phyloP scores from a whole-genome alignment of 2,329 filamentous ascomycete species.

The Trichoderma hamatum region DNA sequence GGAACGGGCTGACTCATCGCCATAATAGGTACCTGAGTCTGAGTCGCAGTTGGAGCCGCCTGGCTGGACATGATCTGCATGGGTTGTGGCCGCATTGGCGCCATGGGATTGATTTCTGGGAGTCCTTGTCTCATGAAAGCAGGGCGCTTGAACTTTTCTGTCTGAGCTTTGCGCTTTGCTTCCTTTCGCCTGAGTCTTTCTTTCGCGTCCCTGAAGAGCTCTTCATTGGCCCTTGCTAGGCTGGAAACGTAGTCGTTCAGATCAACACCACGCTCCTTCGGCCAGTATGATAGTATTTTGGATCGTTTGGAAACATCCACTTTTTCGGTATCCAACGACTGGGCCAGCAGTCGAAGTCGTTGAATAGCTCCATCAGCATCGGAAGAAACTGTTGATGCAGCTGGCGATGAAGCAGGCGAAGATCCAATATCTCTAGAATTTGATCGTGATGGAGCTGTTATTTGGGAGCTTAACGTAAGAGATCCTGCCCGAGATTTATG shows the following conservation, averaged over 20 bases:
- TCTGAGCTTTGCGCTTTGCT: slow-evolving; percentile 39
- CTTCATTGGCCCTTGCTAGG: slow-evolving; percentile 42
- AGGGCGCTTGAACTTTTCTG: slow-evolving; percentile 41
- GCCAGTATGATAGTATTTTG: slow-evolving; percentile 45
- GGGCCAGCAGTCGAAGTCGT: slow-evolving; percentile 42
- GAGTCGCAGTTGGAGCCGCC: slow-evolving; percentile 40
- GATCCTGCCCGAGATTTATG: slow-evolving; percentile 28
- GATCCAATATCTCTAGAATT: slow-evolving; percentile 30
- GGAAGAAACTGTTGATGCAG: slow-evolving; percentile 29
- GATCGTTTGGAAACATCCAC: slow-evolving; percentile 36
- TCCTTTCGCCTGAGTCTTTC: slow-evolving; percentile 41
- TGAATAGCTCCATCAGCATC: slow-evolving; percentile 38
- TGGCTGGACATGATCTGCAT: slow-evolving; percentile 44
- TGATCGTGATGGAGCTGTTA: slow-evolving; percentile 3
- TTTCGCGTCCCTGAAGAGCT: slow-evolving; percentile 41
- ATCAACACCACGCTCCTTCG: slow-evolving; percentile 41
- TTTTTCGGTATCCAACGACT: slow-evolving; percentile 36
- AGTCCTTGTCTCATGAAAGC: slow-evolving; percentile 36
- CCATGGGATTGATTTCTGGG: slow-evolving; percentile 25
- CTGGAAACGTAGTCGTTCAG: slow-evolving; percentile 45
- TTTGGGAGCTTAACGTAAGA: slow-evolving; percentile 15
- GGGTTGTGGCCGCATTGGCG: slow-evolving; percentile 30
- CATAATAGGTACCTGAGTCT: slow-evolving; percentile 36
- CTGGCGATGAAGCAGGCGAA: slow-evolving; percentile 33
- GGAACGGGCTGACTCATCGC: slow-evolving; percentile 52